Base-by-base conservation (phyloP, 2,329 filamentous ascomycete genomes). In the Pestalotiopsis sp. region DNA sequence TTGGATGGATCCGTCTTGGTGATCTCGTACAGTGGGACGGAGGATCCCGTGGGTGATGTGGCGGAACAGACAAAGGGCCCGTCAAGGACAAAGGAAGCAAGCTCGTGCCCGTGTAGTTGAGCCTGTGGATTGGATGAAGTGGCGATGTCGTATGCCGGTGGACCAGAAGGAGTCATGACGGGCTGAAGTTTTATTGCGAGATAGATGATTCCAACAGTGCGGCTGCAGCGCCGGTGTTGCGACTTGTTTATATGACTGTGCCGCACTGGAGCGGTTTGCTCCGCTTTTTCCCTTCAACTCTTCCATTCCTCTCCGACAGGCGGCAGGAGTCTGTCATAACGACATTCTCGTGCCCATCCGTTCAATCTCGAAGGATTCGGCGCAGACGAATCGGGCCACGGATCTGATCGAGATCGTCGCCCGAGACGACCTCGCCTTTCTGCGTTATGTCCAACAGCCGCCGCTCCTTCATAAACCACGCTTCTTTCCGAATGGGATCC, bases 391-490 rank as follows among this genome's bases (percentile, higher is more conserved):
- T 57, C 9, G 63, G 63, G 6, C 63, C 63, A 4, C 41, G 25
- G 20, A 65, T 57, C 41, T 57, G 4, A 14, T 65, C 49, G 20
- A 65, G 45, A 23, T 23, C 14, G 2, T 39, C 13, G 17, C 2
- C 63, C 20, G 13, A 6, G 14, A 65, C 14, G 9, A 45, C 14
- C 17, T 65, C 49, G 9, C 63, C 63, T 57, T 58, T 65, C 14
- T 65, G 63, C 23, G 63, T 65, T 14, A 65, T 65, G 20, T 65
- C 63, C 14, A 65, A 25, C 3, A 57, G 23, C 2, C 49, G n/a
- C 20, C 52, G 45, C 49, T 65, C 49, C 45, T 31, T 41, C 63
- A 65, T 36, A 4, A 49, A 38, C 63, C 63, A 65, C 0, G 63
- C 63, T 7, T 65, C 63, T 17, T 20, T 23, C 63, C 63, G 13